phyloP scores from a whole-genome alignment of 2,329 filamentous ascomycete species.

The Fonsecaea nubica region DNA sequence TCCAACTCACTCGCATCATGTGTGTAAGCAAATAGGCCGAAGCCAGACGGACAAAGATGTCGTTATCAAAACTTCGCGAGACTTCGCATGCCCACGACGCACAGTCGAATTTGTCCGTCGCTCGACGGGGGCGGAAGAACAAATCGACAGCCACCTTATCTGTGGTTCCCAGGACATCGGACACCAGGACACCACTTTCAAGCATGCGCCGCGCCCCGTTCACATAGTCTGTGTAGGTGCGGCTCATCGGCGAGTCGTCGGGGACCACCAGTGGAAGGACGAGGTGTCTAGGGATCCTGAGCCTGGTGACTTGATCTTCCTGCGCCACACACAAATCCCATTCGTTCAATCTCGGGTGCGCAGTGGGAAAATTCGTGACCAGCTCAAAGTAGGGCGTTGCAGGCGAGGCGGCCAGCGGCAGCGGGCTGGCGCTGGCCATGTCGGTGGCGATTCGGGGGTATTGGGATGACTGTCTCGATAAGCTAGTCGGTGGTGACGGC shows the following conservation, averaged over 20 bases:
- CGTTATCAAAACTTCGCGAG: constrained; percentile 30
- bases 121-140: constrained; percentile 30
- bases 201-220: constrained; percentile 33
- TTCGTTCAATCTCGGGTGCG: constrained; percentile 1
- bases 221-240: constrained; percentile 33
- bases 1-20: constrained; percentile 35
- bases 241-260: constrained; percentile 34
- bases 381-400: constrained; percentile 22
- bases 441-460: constrained; percentile 18
- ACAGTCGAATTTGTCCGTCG: constrained; percentile 31
- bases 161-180: constrained; percentile 20
- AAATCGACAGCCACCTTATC: constrained; percentile 30
- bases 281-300: constrained; percentile 31
- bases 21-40: constrained; percentile 28
- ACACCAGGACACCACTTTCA: constrained; percentile 15
- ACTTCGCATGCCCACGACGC: constrained; percentile 37
- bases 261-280: constrained; percentile 30
- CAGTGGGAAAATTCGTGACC: constrained; percentile 1
- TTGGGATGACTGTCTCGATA: constrained; percentile 11
- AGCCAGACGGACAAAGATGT: constrained; percentile 33
- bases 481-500: not conserved
- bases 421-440: not conserved
- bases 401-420: constrained; percentile 5
- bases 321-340: constrained; percentile 33
- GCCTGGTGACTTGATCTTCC: constrained; percentile 23